These are phyloP conservation scores for Colletotrichum sp. DNA, from an alignment of 2,329 filamentous ascomycete genomes.

Conservation along the genomic window DNA sequence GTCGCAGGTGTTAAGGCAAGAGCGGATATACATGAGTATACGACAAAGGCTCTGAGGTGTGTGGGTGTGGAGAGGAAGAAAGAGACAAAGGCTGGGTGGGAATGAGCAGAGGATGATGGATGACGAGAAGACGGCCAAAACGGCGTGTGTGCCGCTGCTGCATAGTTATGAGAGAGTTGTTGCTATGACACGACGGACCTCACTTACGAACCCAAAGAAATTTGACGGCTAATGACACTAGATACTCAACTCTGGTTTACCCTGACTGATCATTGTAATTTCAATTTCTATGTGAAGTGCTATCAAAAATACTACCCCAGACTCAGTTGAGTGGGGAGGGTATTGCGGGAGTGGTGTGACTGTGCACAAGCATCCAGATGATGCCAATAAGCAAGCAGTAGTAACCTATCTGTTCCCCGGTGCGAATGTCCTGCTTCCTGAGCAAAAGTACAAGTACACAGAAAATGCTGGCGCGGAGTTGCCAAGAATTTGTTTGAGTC, in stretches of 20 bases:
- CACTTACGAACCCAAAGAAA: constrained; percentile 18
- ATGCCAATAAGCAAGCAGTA: neutral
- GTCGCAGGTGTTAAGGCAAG: neutral
- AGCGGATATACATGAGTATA: neutral
- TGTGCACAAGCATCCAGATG: neutral
- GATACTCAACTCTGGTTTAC: neutral
- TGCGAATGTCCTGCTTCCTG: neutral
- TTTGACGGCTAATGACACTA: constrained; percentile 20
- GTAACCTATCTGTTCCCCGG: neutral
- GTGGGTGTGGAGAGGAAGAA: neutral
- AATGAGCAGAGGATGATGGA: neutral
- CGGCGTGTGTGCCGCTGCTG: neutral
- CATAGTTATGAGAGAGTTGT: constrained; percentile 9
- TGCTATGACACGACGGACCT: constrained; percentile 9
- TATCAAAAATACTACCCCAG: neutral
- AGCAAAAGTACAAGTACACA: neutral
- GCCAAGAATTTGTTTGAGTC: neutral
- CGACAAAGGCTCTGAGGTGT: neutral
- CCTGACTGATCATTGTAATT: neutral
- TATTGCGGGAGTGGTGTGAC: neutral
- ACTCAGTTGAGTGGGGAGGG: neutral
- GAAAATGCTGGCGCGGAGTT: neutral
- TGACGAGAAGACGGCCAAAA: neutral
- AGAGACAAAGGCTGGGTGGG: neutral
- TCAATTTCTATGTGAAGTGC: neutral